These are phyloP conservation scores for Leccinum truebloodii DNA, from an alignment of 768 basidiomycete genomes.

Conservation along the genomic window DNA sequence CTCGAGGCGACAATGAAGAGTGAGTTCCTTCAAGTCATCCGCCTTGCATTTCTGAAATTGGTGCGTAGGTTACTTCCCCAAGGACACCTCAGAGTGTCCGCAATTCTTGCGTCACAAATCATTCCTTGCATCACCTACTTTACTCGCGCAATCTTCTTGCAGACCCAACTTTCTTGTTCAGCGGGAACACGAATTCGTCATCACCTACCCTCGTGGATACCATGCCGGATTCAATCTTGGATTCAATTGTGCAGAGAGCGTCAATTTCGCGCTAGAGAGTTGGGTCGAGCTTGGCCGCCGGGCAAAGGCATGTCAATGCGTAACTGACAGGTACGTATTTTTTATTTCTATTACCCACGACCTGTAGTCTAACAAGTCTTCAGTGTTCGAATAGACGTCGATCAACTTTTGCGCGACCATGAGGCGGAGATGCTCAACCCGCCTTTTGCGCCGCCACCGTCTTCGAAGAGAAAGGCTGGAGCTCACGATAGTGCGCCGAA, in stretches of 20 bases:
- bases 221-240: constrained; percentile 96
- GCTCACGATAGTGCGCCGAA: constrained; percentile 29
- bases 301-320: constrained; percentile 75
- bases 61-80: constrained; percentile 79
- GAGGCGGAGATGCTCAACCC: constrained; percentile 44
- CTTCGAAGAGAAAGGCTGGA: constrained; percentile 43
- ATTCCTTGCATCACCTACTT: constrained; percentile 86
- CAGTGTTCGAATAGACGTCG: constrained; percentile 93
- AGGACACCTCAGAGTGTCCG: constrained; percentile 79
- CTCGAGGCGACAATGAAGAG: constrained; percentile 92
- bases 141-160: constrained; percentile 77
- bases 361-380: constrained; percentile 9
- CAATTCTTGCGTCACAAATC: constrained; percentile 98
- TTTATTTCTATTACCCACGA: background rate
- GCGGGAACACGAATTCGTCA: constrained; percentile 92
- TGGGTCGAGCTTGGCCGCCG: constrained; percentile 89
- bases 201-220: constrained; percentile 93
- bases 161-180: constrained; percentile 88
- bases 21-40: constrained; percentile 34
- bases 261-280: constrained; percentile 94
- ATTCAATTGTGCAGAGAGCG: constrained; percentile 97
- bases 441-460: constrained; percentile 6
- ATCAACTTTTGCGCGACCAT: constrained; percentile 73
- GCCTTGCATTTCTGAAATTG: constrained; percentile 4
- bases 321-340: constrained; percentile 63